Conservation (phyloP, 305 asterid species). For the Euphrasia arctica region DNA sequence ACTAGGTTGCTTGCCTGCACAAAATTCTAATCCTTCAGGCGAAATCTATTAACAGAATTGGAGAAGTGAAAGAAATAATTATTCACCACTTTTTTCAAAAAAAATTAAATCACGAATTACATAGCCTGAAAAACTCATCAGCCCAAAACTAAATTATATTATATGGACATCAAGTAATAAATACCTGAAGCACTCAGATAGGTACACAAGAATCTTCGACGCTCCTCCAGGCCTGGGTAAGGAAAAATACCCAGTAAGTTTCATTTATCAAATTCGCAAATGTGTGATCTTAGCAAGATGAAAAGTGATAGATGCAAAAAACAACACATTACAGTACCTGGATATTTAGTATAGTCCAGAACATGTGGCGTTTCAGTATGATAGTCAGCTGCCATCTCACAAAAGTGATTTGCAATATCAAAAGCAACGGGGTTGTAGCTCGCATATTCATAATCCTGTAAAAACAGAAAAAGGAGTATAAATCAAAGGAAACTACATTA, state of each 20-base stretch:
- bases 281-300: constrained; percentile 3
- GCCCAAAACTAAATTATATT: neutral
- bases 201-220: constrained; percentile 47
- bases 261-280: constrained; percentile 11
- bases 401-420: constrained; percentile 89
- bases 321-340: constrained; percentile 40
- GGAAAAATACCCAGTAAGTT: constrained; percentile 21
- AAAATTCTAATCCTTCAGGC: constrained; percentile 25
- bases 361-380: constrained; percentile 84
- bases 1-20: constrained; percentile 54
- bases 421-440: constrained; percentile 78
- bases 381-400: constrained; percentile 96
- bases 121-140: constrained; percentile 11
- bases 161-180: neutral
- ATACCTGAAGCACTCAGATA: constrained; percentile 63
- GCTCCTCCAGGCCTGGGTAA: constrained; percentile 58
- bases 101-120: too few relatives aligned
- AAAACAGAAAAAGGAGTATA: constrained; percentile 14
- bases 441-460: constrained; percentile 89
- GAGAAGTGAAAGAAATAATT: neutral
- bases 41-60: neutral
- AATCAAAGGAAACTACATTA: constrained; percentile 23
- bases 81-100: neutral
- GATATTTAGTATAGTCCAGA: constrained; percentile 50
- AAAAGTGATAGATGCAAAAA: constrained; percentile 21